These are phyloP conservation scores for Citropsis articulata DNA, from an alignment of 345 rosid genomes.

Conservation along the genomic window DNA sequence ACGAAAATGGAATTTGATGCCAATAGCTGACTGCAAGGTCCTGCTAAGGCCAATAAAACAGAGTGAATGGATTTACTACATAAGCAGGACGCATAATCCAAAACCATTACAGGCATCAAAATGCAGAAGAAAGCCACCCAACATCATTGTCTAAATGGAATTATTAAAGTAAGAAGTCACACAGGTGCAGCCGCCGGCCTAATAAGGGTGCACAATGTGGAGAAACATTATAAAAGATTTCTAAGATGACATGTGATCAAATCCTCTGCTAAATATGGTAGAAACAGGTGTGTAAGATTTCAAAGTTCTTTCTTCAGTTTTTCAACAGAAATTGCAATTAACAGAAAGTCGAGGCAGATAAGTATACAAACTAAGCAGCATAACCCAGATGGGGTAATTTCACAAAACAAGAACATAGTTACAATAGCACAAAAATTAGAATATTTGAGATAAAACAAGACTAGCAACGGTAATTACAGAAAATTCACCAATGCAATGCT, in stretches of 20 bases:
- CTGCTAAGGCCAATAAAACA: constrained; percentile 4
- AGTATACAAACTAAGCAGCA: background rate
- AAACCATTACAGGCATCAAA: background rate
- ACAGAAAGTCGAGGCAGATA: background rate
- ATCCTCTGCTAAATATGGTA: background rate
- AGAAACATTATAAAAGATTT: background rate
- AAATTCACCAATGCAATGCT: background rate
- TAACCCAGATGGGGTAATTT: background rate
- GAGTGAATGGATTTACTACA: background rate
- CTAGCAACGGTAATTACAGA: background rate
- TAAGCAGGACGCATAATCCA: background rate
- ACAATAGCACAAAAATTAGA: background rate
- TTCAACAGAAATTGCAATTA: background rate
- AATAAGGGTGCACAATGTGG: background rate
- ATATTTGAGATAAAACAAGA: background rate
- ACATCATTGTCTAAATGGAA: background rate
- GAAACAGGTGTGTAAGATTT: background rate
- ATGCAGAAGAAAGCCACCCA: background rate
- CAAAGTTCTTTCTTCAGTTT: background rate
- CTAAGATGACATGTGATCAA: background rate
- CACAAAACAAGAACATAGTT: background rate
- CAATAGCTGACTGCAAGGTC: constrained; percentile 2
- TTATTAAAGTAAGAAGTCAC: background rate
- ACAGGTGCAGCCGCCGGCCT: background rate
- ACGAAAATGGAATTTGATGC: background rate